phyloP scores from a whole-genome alignment of 257 asterid genomes.

The Solanum medicagineum region DNA sequence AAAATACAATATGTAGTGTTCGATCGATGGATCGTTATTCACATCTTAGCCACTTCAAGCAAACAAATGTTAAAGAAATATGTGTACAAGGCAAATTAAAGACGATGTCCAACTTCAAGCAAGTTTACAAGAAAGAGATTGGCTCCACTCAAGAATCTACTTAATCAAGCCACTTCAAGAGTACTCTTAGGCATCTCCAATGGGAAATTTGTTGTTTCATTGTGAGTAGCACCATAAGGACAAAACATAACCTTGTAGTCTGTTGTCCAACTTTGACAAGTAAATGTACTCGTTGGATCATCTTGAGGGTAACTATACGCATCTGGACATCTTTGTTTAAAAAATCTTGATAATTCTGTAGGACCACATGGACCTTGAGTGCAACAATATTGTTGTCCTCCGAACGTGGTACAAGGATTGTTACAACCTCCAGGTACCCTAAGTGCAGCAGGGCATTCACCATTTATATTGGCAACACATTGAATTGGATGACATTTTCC shows the following conservation, averaged over 20 bases:
- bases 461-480: slow-evolving; percentile 23
- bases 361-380: slow-evolving; percentile 19
- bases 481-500: slow-evolving; percentile 18
- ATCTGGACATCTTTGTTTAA: slow-evolving; percentile 34
- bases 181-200: neutral
- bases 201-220: neutral
- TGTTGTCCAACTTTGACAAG: slow-evolving; percentile 9
- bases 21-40: neutral
- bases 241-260: slow-evolving; percentile 19
- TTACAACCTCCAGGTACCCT: slow-evolving; percentile 33
- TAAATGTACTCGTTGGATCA: slow-evolving; percentile 12
- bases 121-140: neutral
- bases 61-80: neutral
- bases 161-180: neutral
- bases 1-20: neutral
- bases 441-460: slow-evolving; percentile 27
- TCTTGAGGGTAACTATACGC: slow-evolving; percentile 33
- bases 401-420: slow-evolving; percentile 31
- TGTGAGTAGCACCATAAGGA: slow-evolving; percentile 4
- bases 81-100: neutral
- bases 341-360: slow-evolving; percentile 21
- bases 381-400: slow-evolving; percentile 27
- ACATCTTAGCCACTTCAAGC: neutral
- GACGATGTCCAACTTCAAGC: neutral
- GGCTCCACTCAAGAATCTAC: neutral